A percentile compares a stretch with the other conserved stretches of the same genome.
Conservation (phyloP, 768 basidiomycete genomes). For the Lanmaoa pseudosensibilis region DNA sequence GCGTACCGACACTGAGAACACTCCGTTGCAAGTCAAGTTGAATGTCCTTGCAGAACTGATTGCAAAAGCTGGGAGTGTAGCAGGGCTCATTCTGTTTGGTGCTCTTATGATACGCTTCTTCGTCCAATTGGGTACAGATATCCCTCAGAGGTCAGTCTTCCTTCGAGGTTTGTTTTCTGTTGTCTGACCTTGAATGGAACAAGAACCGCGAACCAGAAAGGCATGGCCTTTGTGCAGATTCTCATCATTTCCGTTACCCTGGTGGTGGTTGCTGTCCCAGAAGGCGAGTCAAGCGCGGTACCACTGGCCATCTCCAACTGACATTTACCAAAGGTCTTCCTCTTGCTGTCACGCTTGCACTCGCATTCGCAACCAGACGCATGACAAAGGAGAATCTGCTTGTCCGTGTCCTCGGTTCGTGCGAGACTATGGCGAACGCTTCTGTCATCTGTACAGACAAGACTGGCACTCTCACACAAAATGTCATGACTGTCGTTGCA, state of each 20-base stretch:
- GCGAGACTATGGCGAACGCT: conserved; percentile 98
- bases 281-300: conserved; percentile 45
- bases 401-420: conserved; percentile 93
- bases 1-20: conserved; percentile 82
- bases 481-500: conserved; percentile 94
- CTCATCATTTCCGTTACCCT: conserved; percentile 93
- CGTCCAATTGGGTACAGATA: conserved; percentile 69
- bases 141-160: conserved; percentile 53
- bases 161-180: neutral
- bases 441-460: conserved; percentile 96
- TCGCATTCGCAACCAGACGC: conserved; percentile 97
- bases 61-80: conserved; percentile 82
- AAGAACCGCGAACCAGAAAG: conserved; percentile 77
- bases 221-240: conserved; percentile 88
- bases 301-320: neutral
- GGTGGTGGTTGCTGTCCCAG: conserved; percentile 86
- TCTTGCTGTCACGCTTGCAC: conserved; percentile 91
- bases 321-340: conserved; percentile 64
- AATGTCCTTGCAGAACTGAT: conserved; percentile 94
- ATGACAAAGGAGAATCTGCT: conserved; percentile 96
- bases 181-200: conserved; percentile 8
- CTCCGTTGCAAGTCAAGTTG: conserved; percentile 91
- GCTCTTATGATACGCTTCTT: conserved; percentile 94
- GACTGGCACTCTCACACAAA: conserved; percentile 95
- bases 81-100: conserved; percentile 78